phyloP scores from a whole-genome alignment of 129 eudicot genomes.

The Centaurea solstitialis region DNA sequence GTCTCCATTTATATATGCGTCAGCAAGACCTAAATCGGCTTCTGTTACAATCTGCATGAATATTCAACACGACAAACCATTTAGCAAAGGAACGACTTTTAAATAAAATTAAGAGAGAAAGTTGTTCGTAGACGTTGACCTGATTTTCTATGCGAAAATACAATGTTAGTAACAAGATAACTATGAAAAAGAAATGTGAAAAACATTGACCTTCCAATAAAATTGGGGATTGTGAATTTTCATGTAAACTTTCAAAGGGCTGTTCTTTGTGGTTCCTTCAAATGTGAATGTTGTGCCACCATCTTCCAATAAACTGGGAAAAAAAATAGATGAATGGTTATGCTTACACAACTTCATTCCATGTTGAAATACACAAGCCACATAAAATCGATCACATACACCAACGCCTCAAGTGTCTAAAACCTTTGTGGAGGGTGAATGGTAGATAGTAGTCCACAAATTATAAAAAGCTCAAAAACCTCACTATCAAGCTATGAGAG shows the following conservation, averaged over 20 bases:
- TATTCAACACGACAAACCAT: neutral
- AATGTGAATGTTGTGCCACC: constrained; percentile 83
- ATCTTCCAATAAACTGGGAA: constrained; percentile 74
- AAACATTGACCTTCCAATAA: constrained; percentile 72
- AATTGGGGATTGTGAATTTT: constrained; percentile 81
- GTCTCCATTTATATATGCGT: constrained; percentile 88
- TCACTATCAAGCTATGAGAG: neutral
- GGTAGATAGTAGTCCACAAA: neutral
- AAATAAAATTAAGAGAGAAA: too few species aligned
- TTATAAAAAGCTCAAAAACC: neutral
- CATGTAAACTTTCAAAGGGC: constrained; percentile 49
- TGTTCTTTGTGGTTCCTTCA: constrained; percentile 58
- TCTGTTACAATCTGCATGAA: constrained; percentile 59
- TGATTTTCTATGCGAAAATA: neutral
- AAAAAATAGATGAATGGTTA: neutral
- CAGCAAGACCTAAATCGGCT: constrained; percentile 98
- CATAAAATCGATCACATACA: neutral
- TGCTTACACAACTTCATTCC: neutral
- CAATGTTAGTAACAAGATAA: neutral
- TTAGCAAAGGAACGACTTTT: too few species aligned
- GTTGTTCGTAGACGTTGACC: too few species aligned
- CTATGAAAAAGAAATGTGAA: neutral
- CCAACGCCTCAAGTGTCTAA: neutral
- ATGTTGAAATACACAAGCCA: neutral
- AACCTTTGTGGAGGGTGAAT: neutral